Base-by-base conservation (phyloP, 2,329 filamentous ascomycete genomes). In the Exophiala viscosa region DNA sequence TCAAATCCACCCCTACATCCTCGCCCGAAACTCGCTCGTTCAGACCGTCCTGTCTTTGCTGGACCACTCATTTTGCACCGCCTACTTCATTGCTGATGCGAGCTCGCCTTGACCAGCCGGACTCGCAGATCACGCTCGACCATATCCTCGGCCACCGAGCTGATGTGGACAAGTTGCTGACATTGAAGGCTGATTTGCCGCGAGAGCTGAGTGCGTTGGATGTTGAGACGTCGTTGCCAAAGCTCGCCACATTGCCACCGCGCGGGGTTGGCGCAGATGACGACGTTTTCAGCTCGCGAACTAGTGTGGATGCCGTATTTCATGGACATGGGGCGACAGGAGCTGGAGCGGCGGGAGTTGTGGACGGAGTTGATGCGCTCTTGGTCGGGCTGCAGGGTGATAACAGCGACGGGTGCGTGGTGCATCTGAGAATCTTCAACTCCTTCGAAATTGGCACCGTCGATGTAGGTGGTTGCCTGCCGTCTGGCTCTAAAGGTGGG, bases 361-460 rank as follows among this genome's bases (percentile, higher is more conserved):
- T 33, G 7, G 48, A 54, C 4, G 51, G 45, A 34, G 82, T 47
- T 82, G 88, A 45, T 83, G 84, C 57, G 4, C 84, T 90, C 58
- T 79, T 83, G n/a, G 84, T 93, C 39, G 87, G 92, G 67, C 88
- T 2, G 88, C 87, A 85, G 3, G 79, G 34, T 17, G 48, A 41
- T 14, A 15, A 45, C 7, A 34, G 47, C 31, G 40, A 14, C 20
- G n/a, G 44, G 14, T 59, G 56, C 42, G 48, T 18, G 11, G 76
- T 95, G 10, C 86, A 92, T 65, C 75, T 95, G 14, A 88, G 84
- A 61, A 89, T 95, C 43, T 92, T 92, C 67, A 87, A 95, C 67
- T 91, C 87, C 5, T 89, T 95, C 62, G 79, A 87, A 54, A 85
- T 95, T 52, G 88, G 90, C 3, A 78, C 71, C 10, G 84, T 90